Percentiles rank a stretch among this genome's conserved stretches.
Evolutionary conservation across 345 rosid genomes (phyloP).

Genomic region (Salix exigua): DNA sequence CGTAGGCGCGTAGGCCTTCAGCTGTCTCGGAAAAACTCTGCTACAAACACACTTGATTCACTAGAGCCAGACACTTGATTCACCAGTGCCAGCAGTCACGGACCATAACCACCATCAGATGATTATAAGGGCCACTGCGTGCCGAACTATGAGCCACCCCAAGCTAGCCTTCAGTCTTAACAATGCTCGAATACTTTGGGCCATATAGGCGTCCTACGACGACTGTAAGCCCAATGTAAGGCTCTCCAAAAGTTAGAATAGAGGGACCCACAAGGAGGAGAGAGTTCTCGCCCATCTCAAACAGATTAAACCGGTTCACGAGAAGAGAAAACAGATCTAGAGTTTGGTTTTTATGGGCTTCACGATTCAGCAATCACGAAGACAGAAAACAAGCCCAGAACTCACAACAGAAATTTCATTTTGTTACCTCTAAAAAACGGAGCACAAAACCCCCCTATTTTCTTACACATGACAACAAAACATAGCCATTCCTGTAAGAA

Average conservation of each 20-base stretch:
- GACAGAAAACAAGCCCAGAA: slow-evolving; percentile 12
- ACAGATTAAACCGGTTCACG: not conserved
- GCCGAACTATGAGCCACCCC: not conserved
- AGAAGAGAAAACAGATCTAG: not conserved
- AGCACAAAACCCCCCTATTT: not conserved
- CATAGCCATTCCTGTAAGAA: not conserved
- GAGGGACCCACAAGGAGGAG: not conserved
- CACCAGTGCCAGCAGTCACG: not conserved
- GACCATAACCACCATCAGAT: not conserved
- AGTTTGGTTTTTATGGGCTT: not conserved
- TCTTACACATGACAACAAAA: not conserved
- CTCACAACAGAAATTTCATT: not conserved
- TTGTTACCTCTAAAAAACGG: not conserved
- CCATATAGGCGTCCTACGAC: not conserved
- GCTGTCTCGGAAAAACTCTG: too few relatives aligned
- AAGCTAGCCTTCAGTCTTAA: not conserved
- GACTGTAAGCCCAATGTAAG: not conserved
- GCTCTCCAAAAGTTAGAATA: too few relatives aligned
- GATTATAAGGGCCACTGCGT: not conserved
- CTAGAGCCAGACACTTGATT: too few relatives aligned
- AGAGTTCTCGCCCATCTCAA: not conserved
- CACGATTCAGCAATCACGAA: not conserved
- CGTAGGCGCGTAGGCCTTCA: too few relatives aligned
- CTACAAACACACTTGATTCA: too few relatives aligned
- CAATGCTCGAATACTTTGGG: not conserved